Evolutionary conservation across 768 basidiomycete species (phyloP), one percentile per base, ranked within the genome.

Genomic region (Lentinula boryana): DNA sequence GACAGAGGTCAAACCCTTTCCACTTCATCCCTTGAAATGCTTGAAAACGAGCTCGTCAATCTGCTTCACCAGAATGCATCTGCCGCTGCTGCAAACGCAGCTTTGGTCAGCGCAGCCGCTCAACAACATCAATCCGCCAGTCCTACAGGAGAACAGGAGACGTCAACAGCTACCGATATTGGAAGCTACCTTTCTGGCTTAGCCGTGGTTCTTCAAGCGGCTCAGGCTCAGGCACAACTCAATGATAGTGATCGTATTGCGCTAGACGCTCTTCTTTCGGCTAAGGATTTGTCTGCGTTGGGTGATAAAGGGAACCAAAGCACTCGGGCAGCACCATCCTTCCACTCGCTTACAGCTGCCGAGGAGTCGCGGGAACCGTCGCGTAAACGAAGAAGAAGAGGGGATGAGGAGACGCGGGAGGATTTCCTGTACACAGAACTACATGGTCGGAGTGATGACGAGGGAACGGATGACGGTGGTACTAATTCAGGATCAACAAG

Each of bases 181-280:
- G 79, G 80, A 38, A 73, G 88, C 48, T 83, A 81, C 66, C 70
- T 89, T 44, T 82, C 78, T 63, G 82, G 84, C 4, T 81, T 93
- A 52, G 89, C 87, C n/a, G 89, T 89, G 52, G 87, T 91, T 64
- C 75, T 92, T 33, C 88, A 91, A 63, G 90, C 88, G 57, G 91
- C 87, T 8, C 87, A 89, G 54, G 84, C 84, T 4, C 85, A 83
- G 43, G 80, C 78, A 41, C 50, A 32, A 38, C 32, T 40, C 9
- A 52, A 49, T 16, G 46, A 60, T n/a, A 41, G 23, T 13, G 57
- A 58, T 36, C 80, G 78, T 61, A 71, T 72, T 16, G 72, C 74
- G 13, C 76, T 76, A 61, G 75, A 75, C 50, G 44, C 40, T 32
- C 57, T 58, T 33, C 71, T 80, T 53, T 72, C 80, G 38, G 74